Evolutionary conservation across 331 rosid genomes (phyloP), one percentile per base, ranked within the genome.

Genomic region (Acacia pycnantha): DNA sequence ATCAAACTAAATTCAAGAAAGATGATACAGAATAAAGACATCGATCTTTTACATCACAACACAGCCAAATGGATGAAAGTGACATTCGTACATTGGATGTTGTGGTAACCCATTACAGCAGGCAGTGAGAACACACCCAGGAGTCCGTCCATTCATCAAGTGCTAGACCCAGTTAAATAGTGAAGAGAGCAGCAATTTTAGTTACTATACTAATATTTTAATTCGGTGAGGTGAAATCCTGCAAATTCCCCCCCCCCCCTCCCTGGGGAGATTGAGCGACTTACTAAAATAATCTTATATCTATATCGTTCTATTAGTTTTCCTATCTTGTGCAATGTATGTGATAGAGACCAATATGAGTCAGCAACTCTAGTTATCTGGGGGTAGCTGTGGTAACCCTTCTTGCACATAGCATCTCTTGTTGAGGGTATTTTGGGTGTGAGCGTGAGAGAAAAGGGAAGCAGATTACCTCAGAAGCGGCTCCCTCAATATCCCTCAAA

Each of bases 31-130:
- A 54, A 74, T 24, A 13, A 13, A 48, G 70, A 46, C 66, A 26
- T 26, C 26, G 14, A 86, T 64, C 53, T 27, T 26, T 61, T 41
- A 40, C 70, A 67, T n/a, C 22, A 79, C 69, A 74, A 43, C 43
- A 61, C 37, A 65, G 24, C 31, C 78, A 35, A 74, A 29, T 80
- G 37, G 51, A 27, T 53, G 48, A 15, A 14, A 16, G 58, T 59
- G 58, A 59, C 50, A 61, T 16, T 12, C 26, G 64, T 24, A 31
- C 53, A 62, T n/a, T 40, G 76, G 76, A 54, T n/a, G 54, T 40
- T 13, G 41, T 22, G 64, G 43, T 22, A 47, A 2, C 72, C 29
- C 70, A 56, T 13, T 48, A 33, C 37, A 33, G 41, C 10, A 51
- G 41, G 43, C 53, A 53, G 65, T 47, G 27, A 35, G 33, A 61